A percentile compares a stretch with the other conserved stretches of the same genome.
These are phyloP conservation scores for Kodamaea nitidulidarum DNA, from an alignment of 805 yeast genomes.

Conservation along the genomic window DNA sequence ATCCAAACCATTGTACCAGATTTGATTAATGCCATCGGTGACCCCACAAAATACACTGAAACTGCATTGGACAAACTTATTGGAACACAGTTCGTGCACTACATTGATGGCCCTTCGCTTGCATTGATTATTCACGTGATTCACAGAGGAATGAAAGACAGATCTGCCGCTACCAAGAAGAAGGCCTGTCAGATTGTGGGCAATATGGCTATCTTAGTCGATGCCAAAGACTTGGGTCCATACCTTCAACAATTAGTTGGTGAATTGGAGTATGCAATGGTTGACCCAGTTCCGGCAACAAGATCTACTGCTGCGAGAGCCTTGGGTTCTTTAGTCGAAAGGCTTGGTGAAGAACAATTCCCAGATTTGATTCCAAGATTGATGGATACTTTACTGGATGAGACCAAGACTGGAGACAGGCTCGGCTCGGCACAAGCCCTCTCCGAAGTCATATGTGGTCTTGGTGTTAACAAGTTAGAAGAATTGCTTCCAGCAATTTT, in stretches of 20 bases:
- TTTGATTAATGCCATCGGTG: conserved; percentile 88
- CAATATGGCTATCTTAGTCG: conserved; percentile 95
- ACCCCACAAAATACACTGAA: conserved; percentile 88
- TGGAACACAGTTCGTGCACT: conserved; percentile 91
- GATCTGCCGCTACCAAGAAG: conserved; percentile 89
- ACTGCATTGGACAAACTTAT: conserved; percentile 81
- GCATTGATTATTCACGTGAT: conserved; percentile 93
- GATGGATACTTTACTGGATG: conserved; percentile 71
- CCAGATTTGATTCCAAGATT: conserved; percentile 85
- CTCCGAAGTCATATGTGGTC: conserved; percentile 88
- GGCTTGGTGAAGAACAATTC: conserved; percentile 93
- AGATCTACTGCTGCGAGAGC: conserved; percentile 98
- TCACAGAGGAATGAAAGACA: conserved; percentile 90
- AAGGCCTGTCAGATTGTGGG: conserved; percentile 98
- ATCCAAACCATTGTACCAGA: conserved; percentile 87
- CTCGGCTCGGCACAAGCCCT: conserved; percentile 97
- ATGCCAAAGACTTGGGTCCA: conserved; percentile 77
- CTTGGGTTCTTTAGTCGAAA: conserved; percentile 91
- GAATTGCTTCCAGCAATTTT: conserved; percentile 81
- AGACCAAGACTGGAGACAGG: conserved; percentile 78
- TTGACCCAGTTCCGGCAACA: conserved; percentile 96
- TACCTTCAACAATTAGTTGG: conserved; percentile 73
- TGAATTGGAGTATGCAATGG: conserved; percentile 91
- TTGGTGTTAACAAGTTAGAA: conserved; percentile 83
- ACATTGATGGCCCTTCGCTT: conserved; percentile 95